Evolutionary conservation across 1,284 basidiomycete genomes (phyloP), one percentile per base, ranked within the genome.

Genomic region (Pascua guehoae): DNA sequence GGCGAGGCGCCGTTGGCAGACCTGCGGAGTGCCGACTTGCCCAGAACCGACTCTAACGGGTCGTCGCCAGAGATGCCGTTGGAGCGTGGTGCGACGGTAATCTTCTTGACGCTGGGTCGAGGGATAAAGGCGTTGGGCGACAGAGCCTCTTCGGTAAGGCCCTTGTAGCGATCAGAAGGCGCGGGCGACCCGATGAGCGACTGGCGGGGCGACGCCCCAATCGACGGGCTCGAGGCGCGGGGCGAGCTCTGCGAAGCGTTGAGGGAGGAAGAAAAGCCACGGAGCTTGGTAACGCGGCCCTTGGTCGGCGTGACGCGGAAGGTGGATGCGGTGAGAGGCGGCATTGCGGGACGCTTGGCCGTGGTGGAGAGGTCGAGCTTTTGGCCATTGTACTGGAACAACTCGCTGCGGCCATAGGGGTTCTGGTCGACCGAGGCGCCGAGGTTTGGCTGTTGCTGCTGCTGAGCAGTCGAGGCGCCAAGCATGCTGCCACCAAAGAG

Each of bases 41-140:
- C 74, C 4, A 76, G 60, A 5, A 76, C 68, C n/a, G 69, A 69
- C 47, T 74, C 72, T 40, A 74, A 67, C 24, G 69, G 66, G 55
- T 78, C 75, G 8, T 70, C 71, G 47, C 68, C 56, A 42, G 58
- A 53, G 45, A 54, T 16, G 18, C 48, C 24, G 18, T 65, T 50
- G 55, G 73, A 77, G 73, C 87, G 89, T 11, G 53, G 42, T 70
- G 93, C 88, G 56, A 98, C 78, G 42, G 94, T 87, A 53, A 98
- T 84, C 74, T 96, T 95, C 82, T 98, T 98, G 61, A 97, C 91
- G 72, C 90, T 96, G 56, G 88, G 85, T 42, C 88, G 83, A 18
- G 65, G 88, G 81, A 67, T 86, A 79, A 70, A 92, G 77, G 79
- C 88, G 62, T 82, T 80, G 16, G 81, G 79, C 15, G 74, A 76